Conservation (phyloP, 2,329 filamentous ascomycete species). For the Penicillium sp. region DNA sequence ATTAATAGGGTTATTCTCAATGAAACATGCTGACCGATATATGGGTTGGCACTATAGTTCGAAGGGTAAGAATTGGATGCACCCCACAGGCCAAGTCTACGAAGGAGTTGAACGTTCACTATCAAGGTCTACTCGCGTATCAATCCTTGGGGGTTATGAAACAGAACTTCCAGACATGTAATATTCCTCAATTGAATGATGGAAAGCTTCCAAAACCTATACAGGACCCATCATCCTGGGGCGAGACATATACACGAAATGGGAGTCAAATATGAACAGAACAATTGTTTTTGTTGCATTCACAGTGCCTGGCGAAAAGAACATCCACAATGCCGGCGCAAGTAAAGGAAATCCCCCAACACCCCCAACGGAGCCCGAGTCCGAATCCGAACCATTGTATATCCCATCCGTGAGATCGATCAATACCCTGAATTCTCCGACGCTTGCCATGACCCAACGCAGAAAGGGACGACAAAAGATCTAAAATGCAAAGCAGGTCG, state of each 20-base stretch:
- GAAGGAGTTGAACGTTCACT: too few species aligned
- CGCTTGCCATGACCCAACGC: conserved; percentile 37
- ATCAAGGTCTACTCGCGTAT: neutral
- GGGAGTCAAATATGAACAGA: conserved; percentile 30
- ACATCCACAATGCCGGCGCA: conserved; percentile 27
- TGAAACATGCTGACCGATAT: too few species aligned
- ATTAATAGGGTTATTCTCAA: too few species aligned
- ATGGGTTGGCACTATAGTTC: too few species aligned
- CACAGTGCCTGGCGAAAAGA: conserved; percentile 29
- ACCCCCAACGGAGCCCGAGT: conserved; percentile 39
- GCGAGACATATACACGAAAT: conserved; percentile 7
- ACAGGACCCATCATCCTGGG: neutral
- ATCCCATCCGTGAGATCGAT: conserved; percentile 40
- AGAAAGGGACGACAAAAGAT: conserved; percentile 32
- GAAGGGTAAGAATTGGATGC: too few species aligned
- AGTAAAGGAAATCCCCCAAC: conserved; percentile 41
- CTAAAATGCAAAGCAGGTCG: conserved; percentile 32
- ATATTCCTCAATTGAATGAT: neutral
- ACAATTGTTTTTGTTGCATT: conserved; percentile 34
- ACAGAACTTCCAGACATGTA: neutral
- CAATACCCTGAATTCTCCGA: conserved; percentile 42
- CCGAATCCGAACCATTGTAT: conserved; percentile 38
- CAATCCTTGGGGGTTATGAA: neutral
- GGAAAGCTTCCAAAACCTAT: neutral
- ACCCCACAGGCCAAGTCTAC: too few species aligned